Percentiles rank a stretch among this genome's conserved stretches.
These are phyloP conservation scores for Vanrija sp. DNA, from an alignment of 1,284 basidiomycete species.

Conservation along the genomic window DNA sequence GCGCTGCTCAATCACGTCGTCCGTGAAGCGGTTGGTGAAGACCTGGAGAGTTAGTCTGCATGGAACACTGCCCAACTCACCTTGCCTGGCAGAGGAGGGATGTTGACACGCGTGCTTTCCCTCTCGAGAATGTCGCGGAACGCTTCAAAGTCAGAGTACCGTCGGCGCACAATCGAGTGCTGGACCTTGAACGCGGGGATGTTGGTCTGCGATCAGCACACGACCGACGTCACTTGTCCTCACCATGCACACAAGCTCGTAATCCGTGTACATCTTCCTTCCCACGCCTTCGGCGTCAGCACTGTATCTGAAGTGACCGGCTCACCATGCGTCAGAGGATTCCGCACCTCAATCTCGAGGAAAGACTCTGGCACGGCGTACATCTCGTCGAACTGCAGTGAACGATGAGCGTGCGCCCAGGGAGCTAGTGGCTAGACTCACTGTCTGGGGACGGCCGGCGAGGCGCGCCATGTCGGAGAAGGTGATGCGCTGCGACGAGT, in stretches of 20 bases:
- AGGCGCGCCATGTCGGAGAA: slow-evolving; percentile 67
- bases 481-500: slow-evolving; percentile 48
- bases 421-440: slow-evolving; percentile 50
- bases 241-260: slow-evolving; percentile 96
- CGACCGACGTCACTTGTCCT: slow-evolving; percentile 19
- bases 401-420: background rate
- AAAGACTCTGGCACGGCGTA: slow-evolving; percentile 96
- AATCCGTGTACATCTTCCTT: slow-evolving; percentile 98
- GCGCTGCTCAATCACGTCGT: slow-evolving; percentile 90
- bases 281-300: slow-evolving; percentile 67
- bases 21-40: slow-evolving; percentile 93
- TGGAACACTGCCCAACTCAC: slow-evolving; percentile 19
- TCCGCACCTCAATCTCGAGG: slow-evolving; percentile 94
- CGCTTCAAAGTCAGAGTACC: slow-evolving; percentile 98
- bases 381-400: slow-evolving; percentile 87
- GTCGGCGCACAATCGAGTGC: slow-evolving; percentile 87
- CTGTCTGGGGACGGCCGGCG: slow-evolving; percentile 72
- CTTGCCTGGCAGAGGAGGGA: slow-evolving; percentile 93
- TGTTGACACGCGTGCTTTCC: slow-evolving; percentile 94
- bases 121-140: slow-evolving; percentile 97
- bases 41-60: slow-evolving; percentile 49
- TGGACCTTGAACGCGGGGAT: slow-evolving; percentile 98
- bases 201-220: slow-evolving; percentile 66
- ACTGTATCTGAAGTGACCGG: slow-evolving; percentile 1
- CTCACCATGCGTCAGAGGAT: slow-evolving; percentile 93